Evolutionary conservation across 169 alveolate species (phyloP).

Genomic region (Eimeria tenella): DNA sequence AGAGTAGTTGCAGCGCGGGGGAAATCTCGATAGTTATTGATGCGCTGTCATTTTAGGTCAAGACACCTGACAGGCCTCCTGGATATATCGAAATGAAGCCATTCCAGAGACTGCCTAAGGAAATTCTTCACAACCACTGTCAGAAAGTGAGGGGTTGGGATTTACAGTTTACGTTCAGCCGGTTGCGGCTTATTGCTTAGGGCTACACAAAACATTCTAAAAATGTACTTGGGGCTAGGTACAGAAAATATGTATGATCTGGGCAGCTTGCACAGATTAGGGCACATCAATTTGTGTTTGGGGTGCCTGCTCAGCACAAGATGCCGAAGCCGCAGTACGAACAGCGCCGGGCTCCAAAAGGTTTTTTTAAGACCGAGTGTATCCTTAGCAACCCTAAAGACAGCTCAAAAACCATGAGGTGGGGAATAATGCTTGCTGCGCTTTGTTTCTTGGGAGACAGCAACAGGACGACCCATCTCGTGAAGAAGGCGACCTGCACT

Average conservation of each 20-base stretch:
- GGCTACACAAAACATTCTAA: too few species aligned
- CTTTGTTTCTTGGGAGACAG: background rate
- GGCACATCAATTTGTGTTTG: background rate
- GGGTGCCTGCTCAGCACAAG: slow-evolving; percentile 75
- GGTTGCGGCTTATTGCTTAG: too few species aligned
- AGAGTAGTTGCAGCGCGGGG: too few species aligned
- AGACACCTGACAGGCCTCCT: slow-evolving; percentile 56
- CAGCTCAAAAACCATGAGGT: slow-evolving; percentile 71
- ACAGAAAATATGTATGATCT: too few species aligned
- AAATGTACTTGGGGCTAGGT: too few species aligned
- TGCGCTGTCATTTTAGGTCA: background rate
- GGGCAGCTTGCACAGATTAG: background rate
- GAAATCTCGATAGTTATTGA: background rate
- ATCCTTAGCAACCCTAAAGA: slow-evolving; percentile 55
- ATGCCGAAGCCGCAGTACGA: slow-evolving; percentile 75
- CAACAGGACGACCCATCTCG: background rate
- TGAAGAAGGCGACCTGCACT: too few species aligned
- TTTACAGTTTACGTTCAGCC: background rate
- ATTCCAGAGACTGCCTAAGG: slow-evolving; percentile 71
- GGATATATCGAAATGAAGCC: slow-evolving; percentile 74
- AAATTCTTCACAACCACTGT: slow-evolving; percentile 68
- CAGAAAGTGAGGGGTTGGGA: slow-evolving; percentile 51
- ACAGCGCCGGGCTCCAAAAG: slow-evolving; percentile 54
- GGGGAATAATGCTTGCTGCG: background rate
- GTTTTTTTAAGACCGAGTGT: slow-evolving; percentile 55